phyloP scores from a whole-genome alignment of 169 alveolate species.

The Eimeria falciformis region DNA sequence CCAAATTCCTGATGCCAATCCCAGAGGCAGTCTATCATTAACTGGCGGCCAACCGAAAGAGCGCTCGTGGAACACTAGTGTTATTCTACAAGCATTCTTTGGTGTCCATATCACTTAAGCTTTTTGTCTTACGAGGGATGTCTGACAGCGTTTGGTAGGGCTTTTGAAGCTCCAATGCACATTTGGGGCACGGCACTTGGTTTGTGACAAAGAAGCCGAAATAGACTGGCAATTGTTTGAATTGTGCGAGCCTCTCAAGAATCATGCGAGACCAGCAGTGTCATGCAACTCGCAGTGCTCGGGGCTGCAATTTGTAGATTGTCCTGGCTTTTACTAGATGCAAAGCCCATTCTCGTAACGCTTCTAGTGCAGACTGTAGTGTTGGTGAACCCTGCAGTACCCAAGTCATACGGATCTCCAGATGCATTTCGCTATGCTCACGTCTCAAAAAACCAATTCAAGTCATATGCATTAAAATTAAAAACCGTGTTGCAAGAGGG shows the following conservation, averaged over 20 bases:
- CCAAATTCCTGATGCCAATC: too few species aligned
- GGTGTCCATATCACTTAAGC: too few species aligned
- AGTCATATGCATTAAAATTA: background rate
- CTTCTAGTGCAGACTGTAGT: background rate
- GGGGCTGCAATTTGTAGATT: background rate
- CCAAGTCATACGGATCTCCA: background rate
- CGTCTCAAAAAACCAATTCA: background rate
- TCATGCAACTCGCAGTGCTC: background rate
- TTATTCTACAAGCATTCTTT: too few species aligned
- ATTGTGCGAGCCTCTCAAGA: too few species aligned
- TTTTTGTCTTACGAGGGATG: too few species aligned
- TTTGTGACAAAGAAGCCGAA: background rate
- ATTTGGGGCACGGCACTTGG: background rate
- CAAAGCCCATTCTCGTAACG: conserved; percentile 26
- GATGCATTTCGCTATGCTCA: background rate
- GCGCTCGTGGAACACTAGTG: too few species aligned
- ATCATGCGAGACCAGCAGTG: too few species aligned
- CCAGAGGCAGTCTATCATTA: too few species aligned
- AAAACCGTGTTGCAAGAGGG: background rate
- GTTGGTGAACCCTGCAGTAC: conserved; percentile 11
- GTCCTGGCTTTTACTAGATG: conserved; percentile 17
- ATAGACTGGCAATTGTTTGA: background rate
- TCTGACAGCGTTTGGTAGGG: background rate
- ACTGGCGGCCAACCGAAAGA: too few species aligned
- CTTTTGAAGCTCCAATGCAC: background rate